Percentiles rank a stretch among this genome's conserved stretches.
phyloP scores from a whole-genome alignment of 164 flowering plant species.

The Piper betle region DNA sequence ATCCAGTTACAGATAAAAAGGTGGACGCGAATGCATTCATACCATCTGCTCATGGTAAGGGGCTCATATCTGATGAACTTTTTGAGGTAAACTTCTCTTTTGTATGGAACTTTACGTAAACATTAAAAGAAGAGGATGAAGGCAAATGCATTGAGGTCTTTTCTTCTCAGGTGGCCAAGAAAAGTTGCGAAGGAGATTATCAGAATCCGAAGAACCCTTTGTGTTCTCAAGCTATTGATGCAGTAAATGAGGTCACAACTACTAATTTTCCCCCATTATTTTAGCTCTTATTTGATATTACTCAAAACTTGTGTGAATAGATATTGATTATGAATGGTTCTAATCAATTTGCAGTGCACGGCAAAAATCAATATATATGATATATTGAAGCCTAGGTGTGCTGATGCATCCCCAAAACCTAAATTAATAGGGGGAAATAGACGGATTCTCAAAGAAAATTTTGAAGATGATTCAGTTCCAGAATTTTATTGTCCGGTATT shows the following conservation, averaged over 20 bases:
- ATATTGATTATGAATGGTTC: no score
- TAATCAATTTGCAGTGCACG: not conserved
- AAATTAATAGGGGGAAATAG: not conserved
- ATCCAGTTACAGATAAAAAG: constrained; percentile 44
- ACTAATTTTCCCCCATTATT: not conserved
- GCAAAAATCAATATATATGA: not conserved
- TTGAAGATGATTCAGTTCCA: not conserved
- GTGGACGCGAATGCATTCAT: constrained; percentile 79
- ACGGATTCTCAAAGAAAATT: constrained; percentile 5
- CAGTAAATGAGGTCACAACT: not conserved
- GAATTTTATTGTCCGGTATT: not conserved
- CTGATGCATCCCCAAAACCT: constrained; percentile 5
- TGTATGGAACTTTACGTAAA: no score
- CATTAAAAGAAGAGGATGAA: no score
- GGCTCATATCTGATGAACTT: constrained; percentile 59
- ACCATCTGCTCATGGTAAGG: constrained; percentile 92
- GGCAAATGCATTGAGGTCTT: no score
- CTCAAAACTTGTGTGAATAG: no score
- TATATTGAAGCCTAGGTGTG: constrained; percentile 22
- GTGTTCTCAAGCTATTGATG: constrained; percentile 9
- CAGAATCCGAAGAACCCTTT: constrained; percentile 9
- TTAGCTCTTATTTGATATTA: no score
- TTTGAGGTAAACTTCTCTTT: constrained; percentile 23
- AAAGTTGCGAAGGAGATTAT: constrained; percentile 24
- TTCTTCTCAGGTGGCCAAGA: constrained; percentile 12